Evolutionary conservation across 108 stramenopile genomes (phyloP), one percentile per base, ranked within the genome.

Genomic region (Seminavis robusta): DNA sequence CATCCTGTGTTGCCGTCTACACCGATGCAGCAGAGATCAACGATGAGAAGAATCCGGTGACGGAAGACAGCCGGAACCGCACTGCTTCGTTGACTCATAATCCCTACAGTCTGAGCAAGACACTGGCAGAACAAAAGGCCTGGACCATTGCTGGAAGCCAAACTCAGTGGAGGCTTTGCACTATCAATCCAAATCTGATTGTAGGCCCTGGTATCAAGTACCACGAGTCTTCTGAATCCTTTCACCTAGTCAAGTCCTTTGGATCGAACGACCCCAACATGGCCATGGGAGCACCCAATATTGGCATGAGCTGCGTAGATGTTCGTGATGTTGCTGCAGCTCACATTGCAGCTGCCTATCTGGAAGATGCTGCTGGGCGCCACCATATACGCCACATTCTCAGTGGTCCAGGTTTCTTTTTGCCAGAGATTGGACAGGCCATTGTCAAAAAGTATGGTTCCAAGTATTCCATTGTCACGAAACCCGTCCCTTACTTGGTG

Each of bases 171-270:
- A 16, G 16, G 15, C 11, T 65, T 56, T 56, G 48, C 1, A 33
- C 47, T 11, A 57, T 65, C 25, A 54, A 54, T 58, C 65, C 65
- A 19, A 21, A 38, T 6, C 13, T 57, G 3, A 41, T 65, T 10
- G 17, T 58, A 16, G 65, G 65, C 15, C 65, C 65, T 23, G 65
- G 65, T 32, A 7, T 65, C 31, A 57, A 65, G 32, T 57, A 30
- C 23, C 55, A 65, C 36, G 36, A 17, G 2, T 28, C 45, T 15
- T 34, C 45, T 13, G 42, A 57, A 4, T 57, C 45, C 15, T 53
- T 56, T 27, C 3, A 13, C 6, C 23, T 65, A 13, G n/a, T 58
- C 26, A 56, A 27, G 28, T 1, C 7, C 10, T 13, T 65, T 29
- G 56, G 54, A 10, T n/a, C n/a, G n/a, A n/a, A n/a, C n/a, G 38